Conservation (phyloP, 2,329 filamentous ascomycete genomes). For the Xylaria sp. region DNA sequence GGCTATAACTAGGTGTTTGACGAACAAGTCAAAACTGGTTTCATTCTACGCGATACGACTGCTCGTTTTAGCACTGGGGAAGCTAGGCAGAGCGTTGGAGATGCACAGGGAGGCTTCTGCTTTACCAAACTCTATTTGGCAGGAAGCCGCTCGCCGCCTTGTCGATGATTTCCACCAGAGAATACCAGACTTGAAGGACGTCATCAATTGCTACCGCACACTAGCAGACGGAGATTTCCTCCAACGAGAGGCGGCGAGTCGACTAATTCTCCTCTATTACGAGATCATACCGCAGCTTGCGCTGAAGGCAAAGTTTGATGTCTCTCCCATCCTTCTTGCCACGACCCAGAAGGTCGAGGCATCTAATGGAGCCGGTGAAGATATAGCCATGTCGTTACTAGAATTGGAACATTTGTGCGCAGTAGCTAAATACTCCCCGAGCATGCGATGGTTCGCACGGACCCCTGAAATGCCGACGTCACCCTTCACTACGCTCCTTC, state of each 20-base stretch:
- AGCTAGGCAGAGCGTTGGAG: slow-evolving; percentile 73
- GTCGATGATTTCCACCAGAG: slow-evolving; percentile 80
- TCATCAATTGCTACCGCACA: slow-evolving; percentile 78
- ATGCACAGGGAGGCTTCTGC: slow-evolving; percentile 64
- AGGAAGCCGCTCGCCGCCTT: slow-evolving; percentile 73
- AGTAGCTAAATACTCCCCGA: slow-evolving; percentile 82
- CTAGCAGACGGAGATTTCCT: slow-evolving; percentile 75
- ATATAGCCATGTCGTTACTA: slow-evolving; percentile 69
- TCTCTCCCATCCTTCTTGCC: slow-evolving; percentile 79
- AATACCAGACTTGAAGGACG: slow-evolving; percentile 83
- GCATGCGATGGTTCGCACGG: slow-evolving; percentile 92
- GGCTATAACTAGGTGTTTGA: slow-evolving; percentile 80
- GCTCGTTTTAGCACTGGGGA: slow-evolving; percentile 80
- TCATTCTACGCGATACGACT: slow-evolving; percentile 87
- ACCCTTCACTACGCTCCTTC: slow-evolving; percentile 77
- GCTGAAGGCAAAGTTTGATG: slow-evolving; percentile 86
- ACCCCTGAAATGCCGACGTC: slow-evolving; percentile 71
- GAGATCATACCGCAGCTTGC: slow-evolving; percentile 82
- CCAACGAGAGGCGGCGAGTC: slow-evolving; percentile 81
- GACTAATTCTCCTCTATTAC: slow-evolving; percentile 86
- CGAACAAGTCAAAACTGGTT: slow-evolving; percentile 80
- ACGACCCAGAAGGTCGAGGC: slow-evolving; percentile 72
- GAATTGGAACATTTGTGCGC: slow-evolving; percentile 85
- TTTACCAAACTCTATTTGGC: slow-evolving; percentile 70
- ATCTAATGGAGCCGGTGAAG: slow-evolving; percentile 60